phyloP scores from a whole-genome alignment of 1,284 basidiomycete species.

The Moesziomyces globuligerus region DNA sequence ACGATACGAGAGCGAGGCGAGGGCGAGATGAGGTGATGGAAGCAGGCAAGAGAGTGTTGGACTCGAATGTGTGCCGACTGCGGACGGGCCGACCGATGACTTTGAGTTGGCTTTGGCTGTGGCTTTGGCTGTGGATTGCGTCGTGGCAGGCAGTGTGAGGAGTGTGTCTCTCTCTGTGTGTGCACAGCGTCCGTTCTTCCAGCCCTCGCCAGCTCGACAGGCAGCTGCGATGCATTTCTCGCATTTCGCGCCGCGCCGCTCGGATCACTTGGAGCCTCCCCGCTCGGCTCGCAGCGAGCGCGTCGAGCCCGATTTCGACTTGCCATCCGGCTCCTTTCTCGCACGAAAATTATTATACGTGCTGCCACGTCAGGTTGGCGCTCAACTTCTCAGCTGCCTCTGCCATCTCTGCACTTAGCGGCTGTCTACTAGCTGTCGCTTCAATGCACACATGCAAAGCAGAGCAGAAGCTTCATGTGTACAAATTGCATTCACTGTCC shows the following conservation, averaged over 20 bases:
- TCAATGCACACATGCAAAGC: too few relatives aligned
- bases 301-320: background rate
- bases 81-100: constrained; percentile 4
- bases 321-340: too few relatives aligned
- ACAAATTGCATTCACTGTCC: too few relatives aligned
- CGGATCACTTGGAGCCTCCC: constrained; percentile 27
- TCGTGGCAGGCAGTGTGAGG: too few relatives aligned
- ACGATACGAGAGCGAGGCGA: background rate
- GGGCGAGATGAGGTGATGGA: background rate
- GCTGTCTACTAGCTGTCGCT: too few relatives aligned
- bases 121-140: constrained; percentile 4
- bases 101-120: background rate
- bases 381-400: too few relatives aligned
- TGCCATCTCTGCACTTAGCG: too few relatives aligned
- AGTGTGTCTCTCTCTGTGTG: background rate
- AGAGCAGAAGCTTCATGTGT: too few relatives aligned
- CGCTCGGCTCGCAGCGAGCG: constrained; percentile 3
- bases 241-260: constrained; percentile 15
- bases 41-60: constrained; percentile 7
- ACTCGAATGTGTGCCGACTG: constrained; percentile 4
- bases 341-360: too few relatives aligned
- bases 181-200: constrained; percentile 19
- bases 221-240: background rate
- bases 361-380: too few relatives aligned
- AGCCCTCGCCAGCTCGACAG: constrained; percentile 14